Conservation (phyloP, 225 moss, liverwort and hornwort genomes). For the Antitrichia curtipendula region DNA sequence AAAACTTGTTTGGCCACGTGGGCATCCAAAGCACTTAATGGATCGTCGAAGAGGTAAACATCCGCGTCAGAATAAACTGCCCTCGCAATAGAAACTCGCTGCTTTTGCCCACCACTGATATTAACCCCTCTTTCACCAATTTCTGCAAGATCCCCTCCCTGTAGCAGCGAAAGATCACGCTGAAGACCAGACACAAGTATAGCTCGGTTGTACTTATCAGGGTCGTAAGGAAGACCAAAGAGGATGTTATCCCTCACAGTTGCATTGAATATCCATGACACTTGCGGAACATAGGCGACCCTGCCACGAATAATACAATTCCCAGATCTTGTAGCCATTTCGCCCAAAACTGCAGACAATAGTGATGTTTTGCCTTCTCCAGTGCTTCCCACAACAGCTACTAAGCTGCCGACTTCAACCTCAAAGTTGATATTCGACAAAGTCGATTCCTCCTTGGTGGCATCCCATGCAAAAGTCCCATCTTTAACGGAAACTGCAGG, state of each 20-base stretch:
- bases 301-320: constrained; percentile 48
- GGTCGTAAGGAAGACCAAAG: constrained; percentile 65
- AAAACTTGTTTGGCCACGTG: constrained; percentile 92
- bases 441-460: constrained; percentile 26
- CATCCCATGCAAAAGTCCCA: constrained; percentile 59
- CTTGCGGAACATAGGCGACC: constrained; percentile 85
- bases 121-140: constrained; percentile 97
- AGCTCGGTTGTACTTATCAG: constrained; percentile 55
- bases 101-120: constrained; percentile 94
- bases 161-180: constrained; percentile 61
- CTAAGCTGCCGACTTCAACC: constrained; percentile 46
- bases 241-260: constrained; percentile 76
- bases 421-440: constrained; percentile 54
- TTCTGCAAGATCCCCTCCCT: constrained; percentile 78
- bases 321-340: constrained; percentile 54
- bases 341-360: constrained; percentile 51
- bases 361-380: constrained; percentile 66
- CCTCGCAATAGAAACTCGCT: constrained; percentile 81
- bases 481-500: constrained; percentile 42
- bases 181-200: constrained; percentile 57
- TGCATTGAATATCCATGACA: constrained; percentile 97
- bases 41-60: constrained; percentile 89
- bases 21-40: constrained; percentile 88
- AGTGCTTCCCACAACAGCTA: constrained; percentile 68
- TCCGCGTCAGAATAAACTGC: constrained; percentile 84